Conservation (phyloP, 2,329 filamentous ascomycete species). For the Exophiala calicioides region DNA sequence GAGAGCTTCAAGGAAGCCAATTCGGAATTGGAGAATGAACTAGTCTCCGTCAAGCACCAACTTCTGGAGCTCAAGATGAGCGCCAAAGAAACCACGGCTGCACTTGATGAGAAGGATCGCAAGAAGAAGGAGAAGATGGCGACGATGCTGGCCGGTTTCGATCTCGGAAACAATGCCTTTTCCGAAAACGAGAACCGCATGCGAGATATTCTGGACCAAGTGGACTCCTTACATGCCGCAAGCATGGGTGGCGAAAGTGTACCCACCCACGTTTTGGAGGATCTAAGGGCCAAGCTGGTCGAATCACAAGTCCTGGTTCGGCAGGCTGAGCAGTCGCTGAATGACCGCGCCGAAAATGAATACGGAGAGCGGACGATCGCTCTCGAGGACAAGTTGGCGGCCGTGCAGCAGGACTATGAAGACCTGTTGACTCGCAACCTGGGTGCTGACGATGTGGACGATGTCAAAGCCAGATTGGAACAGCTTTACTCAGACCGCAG, state of each 20-base stretch:
- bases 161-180: constrained; percentile 88
- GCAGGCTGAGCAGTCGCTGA: constrained; percentile 85
- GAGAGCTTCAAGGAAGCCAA: constrained; percentile 96
- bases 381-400: constrained; percentile 72
- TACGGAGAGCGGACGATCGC: constrained; percentile 68
- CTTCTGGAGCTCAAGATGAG: constrained; percentile 95
- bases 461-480: constrained; percentile 77
- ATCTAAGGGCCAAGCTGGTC: constrained; percentile 74
- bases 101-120: constrained; percentile 95
- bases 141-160: constrained; percentile 99
- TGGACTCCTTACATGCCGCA: constrained; percentile 76
- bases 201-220: constrained; percentile 76
- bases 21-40: constrained; percentile 81
- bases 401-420: constrained; percentile 80
- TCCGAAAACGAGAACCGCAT: constrained; percentile 89
- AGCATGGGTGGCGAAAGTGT: constrained; percentile 76
- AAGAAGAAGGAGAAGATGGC: constrained; percentile 99
- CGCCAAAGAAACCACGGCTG: constrained; percentile 86
- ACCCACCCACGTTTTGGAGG: constrained; percentile 75
- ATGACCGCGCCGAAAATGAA: constrained; percentile 66
- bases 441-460: constrained; percentile 74
- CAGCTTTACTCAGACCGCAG: constrained; percentile 75
- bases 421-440: constrained; percentile 78
- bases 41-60: constrained; percentile 92
- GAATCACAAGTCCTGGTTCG: constrained; percentile 91